A percentile compares a stretch with the other conserved stretches of the same genome.
These are phyloP conservation scores for Brachypodium distachyon DNA, from an alignment of 202 grass and related monocot genomes.

Conservation along the genomic window DNA sequence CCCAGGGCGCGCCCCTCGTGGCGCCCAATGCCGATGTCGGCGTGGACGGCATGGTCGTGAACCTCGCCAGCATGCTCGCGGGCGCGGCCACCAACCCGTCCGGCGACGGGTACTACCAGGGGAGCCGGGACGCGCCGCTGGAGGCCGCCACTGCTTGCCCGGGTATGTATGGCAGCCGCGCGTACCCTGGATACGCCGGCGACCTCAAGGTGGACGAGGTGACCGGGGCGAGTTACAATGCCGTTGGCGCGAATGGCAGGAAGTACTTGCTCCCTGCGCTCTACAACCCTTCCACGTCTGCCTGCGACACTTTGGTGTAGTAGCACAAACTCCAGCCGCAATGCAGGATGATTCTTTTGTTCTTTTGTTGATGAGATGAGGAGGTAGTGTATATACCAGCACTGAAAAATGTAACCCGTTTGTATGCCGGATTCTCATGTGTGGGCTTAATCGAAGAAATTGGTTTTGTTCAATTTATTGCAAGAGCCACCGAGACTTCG, in stretches of 20 bases:
- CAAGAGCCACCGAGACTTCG: neutral
- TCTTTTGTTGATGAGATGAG: neutral
- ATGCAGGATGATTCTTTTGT: neutral
- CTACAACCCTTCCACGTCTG: constrained; percentile 34
- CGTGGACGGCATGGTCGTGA: constrained; percentile 68
- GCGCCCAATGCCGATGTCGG: constrained; percentile 67
- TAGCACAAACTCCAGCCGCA: neutral
- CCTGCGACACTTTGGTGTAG: constrained; percentile 43
- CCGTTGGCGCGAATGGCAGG: constrained; percentile 43
- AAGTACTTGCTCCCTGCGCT: constrained; percentile 77
- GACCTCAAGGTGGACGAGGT: constrained; percentile 26
- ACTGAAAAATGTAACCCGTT: constrained; percentile 25
- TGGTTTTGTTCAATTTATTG: neutral
- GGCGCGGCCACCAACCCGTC: constrained; percentile 63
- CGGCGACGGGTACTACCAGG: constrained; percentile 78
- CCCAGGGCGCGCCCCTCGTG: constrained; percentile 43
- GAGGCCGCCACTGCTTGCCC: constrained; percentile 74
- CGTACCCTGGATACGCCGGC: constrained; percentile 62
- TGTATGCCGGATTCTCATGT: neutral
- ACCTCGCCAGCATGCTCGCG: constrained; percentile 55
- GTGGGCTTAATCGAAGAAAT: neutral
- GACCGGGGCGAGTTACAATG: constrained; percentile 67
- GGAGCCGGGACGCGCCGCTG: constrained; percentile 40
- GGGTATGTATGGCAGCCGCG: constrained; percentile 33
- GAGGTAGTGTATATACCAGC: constrained; percentile 1